Conservation (phyloP, 2,329 filamentous ascomycete genomes). For the Hypomyces perniciosus region DNA sequence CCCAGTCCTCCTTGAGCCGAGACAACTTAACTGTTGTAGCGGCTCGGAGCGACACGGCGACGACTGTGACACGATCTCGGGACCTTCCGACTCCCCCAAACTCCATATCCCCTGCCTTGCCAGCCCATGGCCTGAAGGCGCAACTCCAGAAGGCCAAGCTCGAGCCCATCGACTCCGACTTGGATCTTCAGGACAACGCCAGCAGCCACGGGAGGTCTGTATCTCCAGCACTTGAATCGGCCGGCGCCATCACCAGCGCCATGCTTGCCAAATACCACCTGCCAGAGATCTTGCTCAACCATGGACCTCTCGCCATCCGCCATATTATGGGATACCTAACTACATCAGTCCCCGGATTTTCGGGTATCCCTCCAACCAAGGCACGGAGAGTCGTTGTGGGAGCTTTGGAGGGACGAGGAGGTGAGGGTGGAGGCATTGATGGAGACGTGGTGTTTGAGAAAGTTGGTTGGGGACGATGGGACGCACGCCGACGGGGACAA, state of each 20-base stretch:
- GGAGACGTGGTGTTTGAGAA: slow-evolving; percentile 85
- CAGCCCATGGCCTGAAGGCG: slow-evolving; percentile 71
- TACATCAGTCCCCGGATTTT: slow-evolving; percentile 87
- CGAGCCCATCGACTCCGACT: slow-evolving; percentile 73
- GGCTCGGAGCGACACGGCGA: slow-evolving; percentile 56
- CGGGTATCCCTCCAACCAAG: slow-evolving; percentile 80
- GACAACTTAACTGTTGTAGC: slow-evolving; percentile 70
- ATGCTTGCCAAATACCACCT: slow-evolving; percentile 87
- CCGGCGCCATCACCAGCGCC: slow-evolving; percentile 75
- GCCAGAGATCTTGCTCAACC: slow-evolving; percentile 80
- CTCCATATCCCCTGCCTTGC: slow-evolving; percentile 84
- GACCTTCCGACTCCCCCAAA: slow-evolving; percentile 86
- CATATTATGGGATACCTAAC: slow-evolving; percentile 94
- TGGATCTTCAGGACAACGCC: slow-evolving; percentile 67
- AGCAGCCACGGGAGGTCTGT: slow-evolving; percentile 29
- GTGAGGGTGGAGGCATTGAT: slow-evolving; percentile 54
- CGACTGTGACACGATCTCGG: slow-evolving; percentile 52
- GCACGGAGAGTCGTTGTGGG: slow-evolving; percentile 88
- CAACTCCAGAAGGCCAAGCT: slow-evolving; percentile 55
- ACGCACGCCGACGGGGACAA: slow-evolving; percentile 69
- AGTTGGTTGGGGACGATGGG: slow-evolving; percentile 96
- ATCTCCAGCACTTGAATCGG: slow-evolving; percentile 57
- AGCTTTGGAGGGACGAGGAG: slow-evolving; percentile 74
- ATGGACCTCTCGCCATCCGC: slow-evolving; percentile 88
- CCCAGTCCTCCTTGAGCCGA: slow-evolving; percentile 54